These are phyloP conservation scores for Brassica balearica DNA, from an alignment of 441 rosid species.

Conservation along the genomic window DNA sequence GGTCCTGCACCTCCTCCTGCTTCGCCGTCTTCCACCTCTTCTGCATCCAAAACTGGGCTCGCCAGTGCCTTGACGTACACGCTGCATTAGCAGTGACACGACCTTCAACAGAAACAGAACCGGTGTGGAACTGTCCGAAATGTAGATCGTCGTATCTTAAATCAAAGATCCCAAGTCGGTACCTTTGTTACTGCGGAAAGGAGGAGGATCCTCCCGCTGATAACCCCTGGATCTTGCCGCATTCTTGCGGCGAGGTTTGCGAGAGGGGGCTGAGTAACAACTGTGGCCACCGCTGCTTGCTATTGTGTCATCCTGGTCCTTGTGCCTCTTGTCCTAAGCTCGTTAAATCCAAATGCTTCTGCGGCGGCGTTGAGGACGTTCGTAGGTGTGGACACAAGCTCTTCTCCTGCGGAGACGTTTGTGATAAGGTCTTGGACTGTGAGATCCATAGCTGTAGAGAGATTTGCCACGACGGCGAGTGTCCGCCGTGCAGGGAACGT, in stretches of 20 bases:
- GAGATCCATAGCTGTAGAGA: constrained; percentile 61
- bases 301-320: constrained; percentile 91
- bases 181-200: constrained; percentile 85
- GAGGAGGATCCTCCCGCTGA: constrained; percentile 67
- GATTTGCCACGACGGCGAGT: constrained; percentile 71
- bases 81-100: constrained; percentile 70
- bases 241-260: constrained; percentile 91
- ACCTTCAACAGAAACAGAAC: constrained; percentile 56
- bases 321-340: constrained; percentile 89
- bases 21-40: constrained; percentile 81
- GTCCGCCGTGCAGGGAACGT: constrained; percentile 73
- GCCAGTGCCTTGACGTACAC: constrained; percentile 73
- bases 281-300: constrained; percentile 82
- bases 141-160: constrained; percentile 70
- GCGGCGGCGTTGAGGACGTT: constrained; percentile 63
- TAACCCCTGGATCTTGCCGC: constrained; percentile 90
- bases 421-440: constrained; percentile 63
- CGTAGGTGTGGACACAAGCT: constrained; percentile 75
- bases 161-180: constrained; percentile 63
- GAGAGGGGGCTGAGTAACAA: constrained; percentile 59
- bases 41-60: constrained; percentile 94
- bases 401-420: constrained; percentile 63
- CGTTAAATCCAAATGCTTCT: constrained; percentile 64
- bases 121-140: constrained; percentile 90
- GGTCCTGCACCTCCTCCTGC: constrained; percentile 87